These are phyloP conservation scores for Cladosporium sphaerospermum DNA, from an alignment of 2,329 filamentous ascomycete genomes.

Conservation along the genomic window DNA sequence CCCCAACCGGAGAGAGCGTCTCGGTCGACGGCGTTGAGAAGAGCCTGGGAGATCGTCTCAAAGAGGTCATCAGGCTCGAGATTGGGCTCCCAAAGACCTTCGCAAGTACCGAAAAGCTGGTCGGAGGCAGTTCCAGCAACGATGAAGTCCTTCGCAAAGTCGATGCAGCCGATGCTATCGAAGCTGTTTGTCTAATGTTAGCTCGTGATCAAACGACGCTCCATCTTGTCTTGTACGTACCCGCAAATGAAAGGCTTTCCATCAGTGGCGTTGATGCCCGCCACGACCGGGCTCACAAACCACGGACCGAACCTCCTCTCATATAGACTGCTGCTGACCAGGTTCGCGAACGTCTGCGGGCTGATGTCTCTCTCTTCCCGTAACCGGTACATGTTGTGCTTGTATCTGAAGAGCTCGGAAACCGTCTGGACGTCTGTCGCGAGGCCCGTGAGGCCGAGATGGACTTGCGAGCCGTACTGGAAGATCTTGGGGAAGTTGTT, in stretches of 20 bases:
- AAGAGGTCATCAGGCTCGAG: conserved; percentile 92
- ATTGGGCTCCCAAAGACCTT: conserved; percentile 96
- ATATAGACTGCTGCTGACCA: conserved; percentile 85
- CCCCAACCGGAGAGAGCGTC: conserved; percentile 97
- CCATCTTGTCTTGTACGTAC: conserved; percentile 16
- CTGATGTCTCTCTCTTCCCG: conserved; percentile 96
- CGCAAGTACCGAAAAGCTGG: conserved; percentile 97
- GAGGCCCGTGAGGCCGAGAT: conserved; percentile 90
- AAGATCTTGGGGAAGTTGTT: conserved; percentile 99
- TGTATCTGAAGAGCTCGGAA: conserved; percentile 96
- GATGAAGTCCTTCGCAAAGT: conserved; percentile 99
- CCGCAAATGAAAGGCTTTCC: conserved; percentile 97
- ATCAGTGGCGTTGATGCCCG: conserved; percentile 89
- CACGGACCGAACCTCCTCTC: conserved; percentile 94
- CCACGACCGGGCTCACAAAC: conserved; percentile 92
- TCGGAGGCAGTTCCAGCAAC: conserved; percentile 93
- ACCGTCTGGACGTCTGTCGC: conserved; percentile 95
- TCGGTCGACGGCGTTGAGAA: conserved; percentile 92
- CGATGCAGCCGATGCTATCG: conserved; percentile 98
- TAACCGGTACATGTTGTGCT: conserved; percentile 99
- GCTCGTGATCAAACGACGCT: background rate
- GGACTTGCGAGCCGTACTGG: conserved; percentile 83
- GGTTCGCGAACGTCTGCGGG: conserved; percentile 90
- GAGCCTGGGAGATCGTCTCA: conserved; percentile 93
- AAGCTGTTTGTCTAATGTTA: conserved; percentile 45